These are phyloP conservation scores for Pyricularia grisea DNA, from an alignment of 2,329 filamentous ascomycete species.

Conservation along the genomic window DNA sequence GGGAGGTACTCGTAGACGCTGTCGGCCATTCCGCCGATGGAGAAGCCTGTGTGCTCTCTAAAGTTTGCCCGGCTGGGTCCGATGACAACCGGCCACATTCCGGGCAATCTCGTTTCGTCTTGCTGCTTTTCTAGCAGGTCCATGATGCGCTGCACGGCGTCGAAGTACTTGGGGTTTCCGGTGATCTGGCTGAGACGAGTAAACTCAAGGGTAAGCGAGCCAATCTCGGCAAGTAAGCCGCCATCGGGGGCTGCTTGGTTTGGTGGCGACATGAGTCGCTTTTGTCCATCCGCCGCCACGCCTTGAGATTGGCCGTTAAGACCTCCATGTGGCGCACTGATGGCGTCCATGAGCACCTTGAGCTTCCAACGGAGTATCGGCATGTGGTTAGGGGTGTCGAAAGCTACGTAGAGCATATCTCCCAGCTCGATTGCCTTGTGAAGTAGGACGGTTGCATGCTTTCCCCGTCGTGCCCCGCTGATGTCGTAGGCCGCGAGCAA, in stretches of 20 bases:
- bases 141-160: conserved; percentile 66
- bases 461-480: conserved; percentile 26
- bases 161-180: conserved; percentile 63
- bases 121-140: conserved; percentile 56
- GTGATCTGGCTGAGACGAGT: conserved; percentile 67
- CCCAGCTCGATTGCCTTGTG: conserved; percentile 42
- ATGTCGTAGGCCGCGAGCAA: conserved; percentile 43
- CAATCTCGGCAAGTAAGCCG: conserved; percentile 37
- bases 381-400: conserved; percentile 45
- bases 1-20: conserved; percentile 51
- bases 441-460: conserved; percentile 23
- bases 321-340: conserved; percentile 2
- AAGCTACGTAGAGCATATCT: conserved; percentile 42
- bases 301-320: not conserved
- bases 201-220: conserved; percentile 65
- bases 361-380: conserved; percentile 38
- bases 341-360: conserved; percentile 20
- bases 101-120: conserved; percentile 56
- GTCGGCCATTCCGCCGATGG: conserved; percentile 34
- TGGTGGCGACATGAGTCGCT: not conserved
- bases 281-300: not conserved
- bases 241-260: conserved; percentile 22
- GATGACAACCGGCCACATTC: conserved; percentile 61
- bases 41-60: conserved; percentile 25
- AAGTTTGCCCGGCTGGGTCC: conserved; percentile 48